Evolutionary conservation across 1,139 yeast species (phyloP), one percentile per base, ranked within the genome.

Genomic region (Nakaseomyces nivariensis): DNA sequence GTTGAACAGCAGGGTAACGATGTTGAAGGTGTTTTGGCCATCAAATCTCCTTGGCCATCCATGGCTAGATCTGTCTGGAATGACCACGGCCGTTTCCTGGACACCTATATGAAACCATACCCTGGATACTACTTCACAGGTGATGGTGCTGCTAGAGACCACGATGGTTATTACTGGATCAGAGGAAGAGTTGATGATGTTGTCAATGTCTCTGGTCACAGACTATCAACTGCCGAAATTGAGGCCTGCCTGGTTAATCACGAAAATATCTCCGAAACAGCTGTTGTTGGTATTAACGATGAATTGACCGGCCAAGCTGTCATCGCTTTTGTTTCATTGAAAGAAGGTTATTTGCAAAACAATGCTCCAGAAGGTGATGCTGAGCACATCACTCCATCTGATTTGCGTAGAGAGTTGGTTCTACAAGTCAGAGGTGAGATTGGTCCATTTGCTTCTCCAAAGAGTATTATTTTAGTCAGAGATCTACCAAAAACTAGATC

Each of bases 401-500:
- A 77, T 50, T 54, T 64, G 48, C 85, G 95, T 76, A 87, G 85
- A 72, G 88, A 84, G 62, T 79, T 94, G 61, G 74, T 89, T 52
- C 71, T 90, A 71, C 89, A 84, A 63, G 97, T 92, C 48, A 84
- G 98, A 74, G 83, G 85, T 67, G 88, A 84, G 66, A 92, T 92
- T 67, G 98, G 98, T 50, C 98, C 98, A 51, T 92, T 92, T 72
- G 98, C 98, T 43, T 95, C 97, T 52, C 98, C 98, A 69, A 90
- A 90, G 74, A 76, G 85, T 44, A 90, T 90, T 51, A 80, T 90
- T 56, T 74, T 89, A 55, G 96, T 92, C 51, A 79, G 77, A 52
- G 98, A 92, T 66, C 79, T 92, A 70, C 98, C 98, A 70, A 90
- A 89, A 79, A 92, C 98, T 36, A 81, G 98, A 74, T 88, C 96